Base-by-base conservation (phyloP, 768 basidiomycete genomes). In the Trametes elegans region DNA sequence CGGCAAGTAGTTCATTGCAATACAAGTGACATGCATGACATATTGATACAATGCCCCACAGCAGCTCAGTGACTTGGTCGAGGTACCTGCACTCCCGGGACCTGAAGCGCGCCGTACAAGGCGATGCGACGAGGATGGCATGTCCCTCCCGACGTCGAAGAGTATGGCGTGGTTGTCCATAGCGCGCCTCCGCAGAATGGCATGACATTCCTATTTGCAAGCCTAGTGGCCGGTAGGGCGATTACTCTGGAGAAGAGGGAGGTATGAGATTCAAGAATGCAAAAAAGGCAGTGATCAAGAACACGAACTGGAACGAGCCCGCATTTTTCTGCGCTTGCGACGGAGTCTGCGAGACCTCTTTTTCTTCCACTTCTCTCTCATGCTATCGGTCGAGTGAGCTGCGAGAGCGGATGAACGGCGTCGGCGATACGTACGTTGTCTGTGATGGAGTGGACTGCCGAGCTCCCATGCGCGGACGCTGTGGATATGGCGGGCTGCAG, bases 361-460 rank as follows among this genome's bases (percentile, higher is more conserved):
- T 78, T 93, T 93, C 85, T 92, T 92, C 90, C 90, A 93, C 86
- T 93, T 93, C 75, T 92, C 90, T 89, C 90, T 90, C 90, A 92
- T 93, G 62, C 82, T 87, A 49, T 13, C 31, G 24, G n/a, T 16
- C 10, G 18, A 29, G 46, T 42, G 24, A 55, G 24, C 34, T 26
- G 31, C 3, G 34, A 41, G 26, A 34, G 9, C 38, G 10, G 7
- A 5, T 7, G 38, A 13, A 14, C 21, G 16, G 26, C 35, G 36
- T 24, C 21, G 31, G 43, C 49, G 47, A 36, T 13, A 44, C 42
- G 32, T 38, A 62, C 63, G 36, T 58, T 58, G 58, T 41, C 48
- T 54, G 56, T 54, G 41, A 60, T 34, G 38, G 57, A 55, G 58
- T 60, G 64, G 58, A 48, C 53, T 59, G 48, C 61, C 55, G 61